phyloP scores from a whole-genome alignment of 2,329 filamentous ascomycete genomes.

The Colletotrichum agaves region DNA sequence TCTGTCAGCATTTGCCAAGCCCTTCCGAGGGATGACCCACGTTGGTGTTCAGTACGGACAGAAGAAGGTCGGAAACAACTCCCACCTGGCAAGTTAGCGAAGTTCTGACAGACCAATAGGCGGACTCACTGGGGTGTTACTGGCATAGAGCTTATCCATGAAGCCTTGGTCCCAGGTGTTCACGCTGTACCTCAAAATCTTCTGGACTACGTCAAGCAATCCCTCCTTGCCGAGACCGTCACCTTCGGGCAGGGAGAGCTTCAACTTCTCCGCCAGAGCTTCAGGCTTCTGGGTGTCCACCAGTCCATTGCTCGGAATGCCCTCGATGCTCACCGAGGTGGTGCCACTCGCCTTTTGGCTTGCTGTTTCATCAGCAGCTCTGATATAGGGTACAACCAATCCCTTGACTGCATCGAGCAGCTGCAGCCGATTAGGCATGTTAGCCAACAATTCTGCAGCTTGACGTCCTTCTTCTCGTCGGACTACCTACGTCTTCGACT shows the following conservation, averaged over 20 bases:
- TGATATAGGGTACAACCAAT: conserved; percentile 77
- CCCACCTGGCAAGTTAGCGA: conserved; percentile 68
- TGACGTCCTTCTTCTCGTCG: neutral
- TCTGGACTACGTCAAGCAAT: conserved; percentile 74
- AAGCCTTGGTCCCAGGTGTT: conserved; percentile 99
- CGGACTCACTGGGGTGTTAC: conserved; percentile 77
- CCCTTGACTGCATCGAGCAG: conserved; percentile 74
- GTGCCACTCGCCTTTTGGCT: conserved; percentile 64
- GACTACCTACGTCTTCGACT: conserved; percentile 56
- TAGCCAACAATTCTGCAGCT: neutral
- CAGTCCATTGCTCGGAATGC: conserved; percentile 64
- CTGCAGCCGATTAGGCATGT: conserved; percentile 52
- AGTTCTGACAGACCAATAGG: neutral
- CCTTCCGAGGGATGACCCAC: conserved; percentile 53
- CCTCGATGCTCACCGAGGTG: conserved; percentile 51
- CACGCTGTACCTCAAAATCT: conserved; percentile 85
- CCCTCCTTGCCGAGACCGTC: conserved; percentile 76
- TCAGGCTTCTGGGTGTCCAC: conserved; percentile 71
- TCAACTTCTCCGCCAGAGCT: conserved; percentile 64
- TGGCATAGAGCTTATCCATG: conserved; percentile 93
- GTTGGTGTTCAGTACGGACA: conserved; percentile 92
- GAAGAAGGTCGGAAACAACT: conserved; percentile 83
- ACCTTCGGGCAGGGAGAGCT: conserved; percentile 66
- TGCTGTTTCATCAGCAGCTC: conserved; percentile 72
- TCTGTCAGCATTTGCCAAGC: neutral